Conservation (phyloP, 495 filamentous ascomycete genomes). For the Lineolata rhizophorae region DNA sequence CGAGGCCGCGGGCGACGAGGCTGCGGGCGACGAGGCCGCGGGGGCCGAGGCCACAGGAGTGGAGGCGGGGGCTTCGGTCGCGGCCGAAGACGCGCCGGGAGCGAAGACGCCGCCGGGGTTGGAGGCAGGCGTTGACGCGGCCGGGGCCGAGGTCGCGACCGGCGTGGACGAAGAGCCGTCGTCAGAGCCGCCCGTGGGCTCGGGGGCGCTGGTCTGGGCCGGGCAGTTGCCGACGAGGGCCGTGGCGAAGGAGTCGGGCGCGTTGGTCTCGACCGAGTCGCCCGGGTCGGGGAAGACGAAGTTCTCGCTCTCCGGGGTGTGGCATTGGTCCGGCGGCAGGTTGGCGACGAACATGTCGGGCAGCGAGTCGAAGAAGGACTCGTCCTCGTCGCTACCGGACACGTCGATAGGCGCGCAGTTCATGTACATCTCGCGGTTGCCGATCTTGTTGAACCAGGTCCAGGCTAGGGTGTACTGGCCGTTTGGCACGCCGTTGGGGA, state of each 20-base stretch:
- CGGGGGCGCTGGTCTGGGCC: slow-evolving; percentile 4
- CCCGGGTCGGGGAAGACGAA: slow-evolving; percentile 35
- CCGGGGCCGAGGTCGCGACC: neutral
- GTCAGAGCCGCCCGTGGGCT: slow-evolving; percentile 1
- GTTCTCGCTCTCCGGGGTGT: slow-evolving; percentile 22
- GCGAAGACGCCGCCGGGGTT: slow-evolving; percentile 8
- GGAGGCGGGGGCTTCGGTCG: slow-evolving; percentile 1
- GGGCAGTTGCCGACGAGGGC: slow-evolving; percentile 6
- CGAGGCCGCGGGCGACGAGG: neutral
- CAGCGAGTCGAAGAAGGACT: slow-evolving; percentile 30
- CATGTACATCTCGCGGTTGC: slow-evolving; percentile 91
- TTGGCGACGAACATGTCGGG: slow-evolving; percentile 72
- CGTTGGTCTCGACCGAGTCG: slow-evolving; percentile 21
- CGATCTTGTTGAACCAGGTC: slow-evolving; percentile 81
- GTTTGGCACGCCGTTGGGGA: slow-evolving; percentile 32
- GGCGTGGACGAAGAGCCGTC: neutral
- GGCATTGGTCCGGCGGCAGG: slow-evolving; percentile 29
- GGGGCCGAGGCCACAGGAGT: neutral
- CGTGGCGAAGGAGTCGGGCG: neutral
- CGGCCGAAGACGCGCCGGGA: slow-evolving; percentile 9
- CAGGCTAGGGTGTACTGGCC: slow-evolving; percentile 54
- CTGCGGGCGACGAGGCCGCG: neutral
- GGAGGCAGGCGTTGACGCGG: neutral
- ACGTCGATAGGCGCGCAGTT: slow-evolving; percentile 65
- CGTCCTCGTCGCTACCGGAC: slow-evolving; percentile 23